phyloP scores from a whole-genome alignment of 768 basidiomycete species.

The Mycena rosella region DNA sequence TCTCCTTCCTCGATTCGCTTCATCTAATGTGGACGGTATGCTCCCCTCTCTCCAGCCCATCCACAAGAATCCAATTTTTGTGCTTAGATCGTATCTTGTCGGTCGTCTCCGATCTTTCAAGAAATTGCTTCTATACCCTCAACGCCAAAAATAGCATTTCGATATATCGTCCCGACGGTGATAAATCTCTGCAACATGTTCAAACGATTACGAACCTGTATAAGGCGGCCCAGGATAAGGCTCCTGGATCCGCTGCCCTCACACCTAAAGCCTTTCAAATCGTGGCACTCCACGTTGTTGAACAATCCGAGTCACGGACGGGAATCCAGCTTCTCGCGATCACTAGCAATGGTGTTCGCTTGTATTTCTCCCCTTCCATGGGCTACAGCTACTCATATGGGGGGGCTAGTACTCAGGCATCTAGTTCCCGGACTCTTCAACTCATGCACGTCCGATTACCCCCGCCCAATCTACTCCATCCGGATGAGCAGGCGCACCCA shows the following conservation, averaged over 20 bases:
- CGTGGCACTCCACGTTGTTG: conserved; percentile 76
- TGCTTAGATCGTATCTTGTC: conserved; percentile 76
- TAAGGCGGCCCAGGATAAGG: conserved; percentile 85
- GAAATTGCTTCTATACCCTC: conserved; percentile 85
- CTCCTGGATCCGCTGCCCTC: conserved; percentile 80
- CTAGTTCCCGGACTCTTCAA: conserved; percentile 62
- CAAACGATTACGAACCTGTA: conserved; percentile 82
- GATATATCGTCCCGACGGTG: conserved; percentile 72
- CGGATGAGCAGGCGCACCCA: conserved; percentile 72
- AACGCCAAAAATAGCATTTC: conserved; percentile 74
- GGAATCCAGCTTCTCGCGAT: conserved; percentile 85
- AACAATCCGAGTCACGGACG: conserved; percentile 73
- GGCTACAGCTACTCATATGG: conserved; percentile 65
- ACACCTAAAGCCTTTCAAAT: conserved; percentile 79
- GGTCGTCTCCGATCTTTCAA: conserved; percentile 73
- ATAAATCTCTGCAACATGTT: conserved; percentile 77
- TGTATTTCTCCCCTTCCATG: conserved; percentile 80
- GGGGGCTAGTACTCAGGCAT: conserved; percentile 47
- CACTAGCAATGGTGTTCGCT: conserved; percentile 84
- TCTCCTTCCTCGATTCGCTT: conserved; percentile 81
- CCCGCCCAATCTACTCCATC: conserved; percentile 80
- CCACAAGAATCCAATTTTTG: conserved; percentile 23
- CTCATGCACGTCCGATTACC: conserved; percentile 86
- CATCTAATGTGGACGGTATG: conserved; percentile 75
- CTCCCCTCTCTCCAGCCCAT: conserved; percentile 34